Conservation (phyloP, 352 stramenopile species). For the Pythium dissimile region DNA sequence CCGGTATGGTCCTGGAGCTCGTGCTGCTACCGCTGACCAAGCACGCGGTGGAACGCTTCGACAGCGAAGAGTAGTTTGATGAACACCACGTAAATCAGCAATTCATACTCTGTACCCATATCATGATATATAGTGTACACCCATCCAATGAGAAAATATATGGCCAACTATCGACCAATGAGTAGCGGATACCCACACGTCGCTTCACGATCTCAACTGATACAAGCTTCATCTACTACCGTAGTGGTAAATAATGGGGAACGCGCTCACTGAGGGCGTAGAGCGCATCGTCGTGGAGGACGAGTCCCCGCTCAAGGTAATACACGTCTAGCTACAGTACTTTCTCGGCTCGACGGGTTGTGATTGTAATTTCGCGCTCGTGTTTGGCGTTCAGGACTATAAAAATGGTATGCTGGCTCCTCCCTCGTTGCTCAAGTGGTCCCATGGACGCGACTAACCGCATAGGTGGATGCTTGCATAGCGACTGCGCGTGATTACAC, state of each 20-base stretch:
- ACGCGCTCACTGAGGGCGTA: slow-evolving; percentile 19
- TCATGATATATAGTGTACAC: neutral
- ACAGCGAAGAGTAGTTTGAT: no score
- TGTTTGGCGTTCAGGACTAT: slow-evolving; percentile 20
- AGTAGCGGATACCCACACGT: neutral
- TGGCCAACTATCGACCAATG: neutral
- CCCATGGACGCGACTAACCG: neutral
- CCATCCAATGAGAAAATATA: neutral
- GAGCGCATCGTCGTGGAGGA: slow-evolving; percentile 24
- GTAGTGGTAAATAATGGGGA: no score
- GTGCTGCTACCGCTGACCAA: slow-evolving; percentile 62
- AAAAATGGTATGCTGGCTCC: slow-evolving; percentile 19
- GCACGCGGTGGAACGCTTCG: slow-evolving; percentile 40
- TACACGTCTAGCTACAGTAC: neutral
- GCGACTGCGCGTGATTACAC: slow-evolving; percentile 40
- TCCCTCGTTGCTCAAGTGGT: no score
- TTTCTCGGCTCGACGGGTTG: neutral
- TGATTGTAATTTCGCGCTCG: no score
- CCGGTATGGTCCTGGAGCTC: slow-evolving; percentile 51
- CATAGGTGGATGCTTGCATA: slow-evolving; percentile 1
- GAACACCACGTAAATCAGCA: neutral
- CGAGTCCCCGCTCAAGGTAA: slow-evolving; percentile 17
- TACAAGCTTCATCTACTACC: no score
- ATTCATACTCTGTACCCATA: slow-evolving; percentile 17
- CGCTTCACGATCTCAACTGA: slow-evolving; percentile 7